phyloP scores from a whole-genome alignment of 495 filamentous ascomycete genomes.

The Hypoxylon lenormandii region DNA sequence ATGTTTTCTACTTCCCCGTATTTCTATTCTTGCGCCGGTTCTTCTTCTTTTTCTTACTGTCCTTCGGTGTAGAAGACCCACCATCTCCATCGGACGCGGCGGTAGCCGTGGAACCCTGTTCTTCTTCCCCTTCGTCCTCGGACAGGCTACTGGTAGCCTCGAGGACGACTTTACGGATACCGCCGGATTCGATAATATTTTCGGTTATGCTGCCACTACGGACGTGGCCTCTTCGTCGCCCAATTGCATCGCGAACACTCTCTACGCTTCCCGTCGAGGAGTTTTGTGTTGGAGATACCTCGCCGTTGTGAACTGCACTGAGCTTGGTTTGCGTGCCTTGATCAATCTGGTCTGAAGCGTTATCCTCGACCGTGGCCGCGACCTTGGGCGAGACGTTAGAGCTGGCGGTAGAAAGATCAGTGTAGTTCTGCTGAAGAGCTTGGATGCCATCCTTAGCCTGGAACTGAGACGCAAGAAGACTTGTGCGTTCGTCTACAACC shows the following conservation, averaged over 20 bases:
- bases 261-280: slow-evolving; percentile 34
- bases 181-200: slow-evolving; percentile 82
- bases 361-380: slow-evolving; percentile 39
- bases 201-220: slow-evolving; percentile 90
- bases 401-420: slow-evolving; percentile 59
- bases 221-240: slow-evolving; percentile 66
- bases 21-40: slow-evolving; percentile 41
- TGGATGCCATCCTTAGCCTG: slow-evolving; percentile 75
- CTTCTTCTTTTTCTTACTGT: slow-evolving; percentile 36
- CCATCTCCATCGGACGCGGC: slow-evolving; percentile 24
- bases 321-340: slow-evolving; percentile 38
- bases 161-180: slow-evolving; percentile 85
- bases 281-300: slow-evolving; percentile 47
- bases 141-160: slow-evolving; percentile 73
- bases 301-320: slow-evolving; percentile 18
- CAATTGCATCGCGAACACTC: slow-evolving; percentile 28
- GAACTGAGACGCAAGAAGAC: slow-evolving; percentile 54
- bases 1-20: slow-evolving; percentile 24
- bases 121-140: slow-evolving; percentile 51
- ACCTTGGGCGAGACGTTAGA: slow-evolving; percentile 51
- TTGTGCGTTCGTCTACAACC: slow-evolving; percentile 57
- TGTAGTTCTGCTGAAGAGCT: slow-evolving; percentile 74
- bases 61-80: slow-evolving; percentile 22
- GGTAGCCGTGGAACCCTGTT: slow-evolving; percentile 4
- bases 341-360: slow-evolving; percentile 37